Conservation (phyloP, 1,139 yeast genomes). For the Geotrichum aggregatum region DNA sequence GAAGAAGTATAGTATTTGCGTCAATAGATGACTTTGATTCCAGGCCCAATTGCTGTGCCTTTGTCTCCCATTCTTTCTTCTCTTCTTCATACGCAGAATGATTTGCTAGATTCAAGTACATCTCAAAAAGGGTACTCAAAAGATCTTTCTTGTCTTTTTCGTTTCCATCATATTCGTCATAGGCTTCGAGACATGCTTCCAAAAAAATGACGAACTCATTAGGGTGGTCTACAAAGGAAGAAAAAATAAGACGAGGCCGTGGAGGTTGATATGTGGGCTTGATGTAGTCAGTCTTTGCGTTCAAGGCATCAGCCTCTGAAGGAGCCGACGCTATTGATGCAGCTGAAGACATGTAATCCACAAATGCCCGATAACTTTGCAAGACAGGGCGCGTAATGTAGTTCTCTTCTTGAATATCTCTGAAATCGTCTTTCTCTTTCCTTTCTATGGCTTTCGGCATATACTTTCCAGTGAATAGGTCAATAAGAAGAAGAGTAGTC, state of each 20-base stretch:
- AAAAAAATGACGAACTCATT: slow-evolving; percentile 87
- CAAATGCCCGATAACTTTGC: slow-evolving; percentile 69
- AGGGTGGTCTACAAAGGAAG: slow-evolving; percentile 79
- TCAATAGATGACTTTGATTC: slow-evolving; percentile 48
- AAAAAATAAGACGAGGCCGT: slow-evolving; percentile 77
- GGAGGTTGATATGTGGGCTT: slow-evolving; percentile 88
- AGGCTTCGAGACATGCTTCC: slow-evolving; percentile 83
- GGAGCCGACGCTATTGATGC: slow-evolving; percentile 9
- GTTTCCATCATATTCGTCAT: slow-evolving; percentile 71
- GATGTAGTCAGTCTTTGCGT: slow-evolving; percentile 15
- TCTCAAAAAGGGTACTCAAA: slow-evolving; percentile 72
- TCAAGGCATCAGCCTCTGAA: slow-evolving; percentile 8
- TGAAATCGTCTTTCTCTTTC: slow-evolving; percentile 13
- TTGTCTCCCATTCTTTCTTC: slow-evolving; percentile 54
- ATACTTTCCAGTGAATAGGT: slow-evolving; percentile 84
- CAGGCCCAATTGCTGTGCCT: slow-evolving; percentile 54
- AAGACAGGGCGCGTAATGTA: slow-evolving; percentile 43
- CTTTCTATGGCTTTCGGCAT: slow-evolving; percentile 25
- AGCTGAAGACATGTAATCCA: slow-evolving; percentile 52
- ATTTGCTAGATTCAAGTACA: slow-evolving; percentile 64
- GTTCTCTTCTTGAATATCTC: slow-evolving; percentile 11
- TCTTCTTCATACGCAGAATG: slow-evolving; percentile 40
- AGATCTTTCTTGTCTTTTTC: slow-evolving; percentile 66
- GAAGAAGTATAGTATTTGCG: slow-evolving; percentile 54
- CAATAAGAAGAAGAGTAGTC: slow-evolving; percentile 75